Conservation (phyloP, 345 rosid genomes). For the Eucalyptus pauciflora region DNA sequence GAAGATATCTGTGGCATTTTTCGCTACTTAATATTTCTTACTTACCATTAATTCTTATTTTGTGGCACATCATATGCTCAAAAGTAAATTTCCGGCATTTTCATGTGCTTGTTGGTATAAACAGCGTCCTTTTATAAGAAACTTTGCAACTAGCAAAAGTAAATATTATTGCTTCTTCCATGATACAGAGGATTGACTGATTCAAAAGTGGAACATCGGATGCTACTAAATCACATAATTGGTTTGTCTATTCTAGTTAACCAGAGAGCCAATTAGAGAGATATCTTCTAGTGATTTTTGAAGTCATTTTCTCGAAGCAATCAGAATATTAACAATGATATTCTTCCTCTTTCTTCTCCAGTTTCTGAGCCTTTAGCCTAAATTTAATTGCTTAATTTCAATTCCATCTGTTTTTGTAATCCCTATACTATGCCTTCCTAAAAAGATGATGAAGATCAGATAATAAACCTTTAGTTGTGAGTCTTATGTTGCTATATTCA, state of each 20-base stretch:
- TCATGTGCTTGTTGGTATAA: not conserved
- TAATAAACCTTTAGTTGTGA: not conserved
- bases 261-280: not conserved
- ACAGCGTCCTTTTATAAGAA: not conserved
- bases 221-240: not conserved
- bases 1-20: not conserved
- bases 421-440: not conserved
- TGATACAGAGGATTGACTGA: not conserved
- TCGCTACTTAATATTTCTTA: not conserved
- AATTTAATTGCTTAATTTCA: not conserved
- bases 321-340: not conserved
- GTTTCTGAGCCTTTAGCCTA: not conserved
- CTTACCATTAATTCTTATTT: not conserved
- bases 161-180: not conserved
- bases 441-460: not conserved
- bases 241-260: not conserved
- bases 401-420: not conserved
- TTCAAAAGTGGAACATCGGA: not conserved
- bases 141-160: not conserved
- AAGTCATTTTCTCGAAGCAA: not conserved
- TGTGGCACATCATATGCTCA: not conserved
- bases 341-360: not conserved
- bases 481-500: not conserved
- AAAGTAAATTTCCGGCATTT: not conserved
- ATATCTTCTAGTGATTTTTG: not conserved